Evolutionary conservation across 805 yeast genomes (phyloP).

Genomic region (Candida andamanensis): DNA sequence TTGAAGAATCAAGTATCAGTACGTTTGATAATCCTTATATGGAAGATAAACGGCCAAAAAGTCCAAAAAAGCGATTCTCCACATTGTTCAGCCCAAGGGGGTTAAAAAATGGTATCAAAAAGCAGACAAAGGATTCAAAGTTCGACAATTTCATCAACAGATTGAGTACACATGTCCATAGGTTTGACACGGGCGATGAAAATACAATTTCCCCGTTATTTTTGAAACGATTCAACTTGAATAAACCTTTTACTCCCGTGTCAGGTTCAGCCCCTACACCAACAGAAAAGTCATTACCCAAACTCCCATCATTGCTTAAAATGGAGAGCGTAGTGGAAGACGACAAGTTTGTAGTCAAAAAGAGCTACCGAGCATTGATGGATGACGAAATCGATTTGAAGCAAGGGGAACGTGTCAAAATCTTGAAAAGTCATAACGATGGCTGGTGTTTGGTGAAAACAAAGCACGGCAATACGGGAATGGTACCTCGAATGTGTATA

Average conservation of each 20-base stretch:
- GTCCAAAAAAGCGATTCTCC: conserved; percentile 5
- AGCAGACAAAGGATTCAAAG: too few species aligned
- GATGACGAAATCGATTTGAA: conserved; percentile 30
- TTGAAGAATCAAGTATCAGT: not conserved
- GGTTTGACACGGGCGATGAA: conserved; percentile 2
- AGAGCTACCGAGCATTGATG: conserved; percentile 22
- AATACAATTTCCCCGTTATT: conserved; percentile 24
- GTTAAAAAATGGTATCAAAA: conserved; percentile 8
- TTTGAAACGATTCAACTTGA: conserved; percentile 28
- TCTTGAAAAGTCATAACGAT: conserved; percentile 24
- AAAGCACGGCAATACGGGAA: conserved; percentile 17
- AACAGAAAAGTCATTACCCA: conserved; percentile 14
- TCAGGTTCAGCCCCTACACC: conserved; percentile 3
- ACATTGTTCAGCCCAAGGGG: conserved; percentile 9
- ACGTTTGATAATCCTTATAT: not conserved
- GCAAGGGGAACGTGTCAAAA: conserved; percentile 25
- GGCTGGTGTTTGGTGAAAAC: conserved; percentile 35
- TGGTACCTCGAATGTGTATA: conserved; percentile 30
- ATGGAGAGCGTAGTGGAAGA: conserved; percentile 13
- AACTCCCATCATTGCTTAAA: conserved; percentile 11
- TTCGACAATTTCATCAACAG: conserved; percentile 16
- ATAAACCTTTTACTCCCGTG: conserved; percentile 12
- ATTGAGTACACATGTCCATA: conserved; percentile 20
- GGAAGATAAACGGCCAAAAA: too few species aligned
- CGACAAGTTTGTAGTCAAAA: conserved; percentile 17